phyloP scores from a whole-genome alignment of 2,329 filamentous ascomycete species.

The Teratosphaeriaceae sp. region DNA sequence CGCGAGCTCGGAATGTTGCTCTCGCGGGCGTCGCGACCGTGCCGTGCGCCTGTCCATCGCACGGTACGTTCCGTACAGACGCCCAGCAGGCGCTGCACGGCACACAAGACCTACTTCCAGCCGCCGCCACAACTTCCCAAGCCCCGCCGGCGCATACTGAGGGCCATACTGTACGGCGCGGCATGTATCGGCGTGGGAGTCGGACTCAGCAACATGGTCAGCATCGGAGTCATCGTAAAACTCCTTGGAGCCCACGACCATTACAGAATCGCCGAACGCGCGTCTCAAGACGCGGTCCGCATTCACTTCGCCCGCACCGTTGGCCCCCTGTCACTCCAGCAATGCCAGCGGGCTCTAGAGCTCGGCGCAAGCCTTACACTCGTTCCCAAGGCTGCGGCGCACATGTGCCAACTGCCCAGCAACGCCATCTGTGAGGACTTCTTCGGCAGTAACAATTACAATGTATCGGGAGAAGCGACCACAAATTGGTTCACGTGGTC shows the following conservation, averaged over 20 bases:
- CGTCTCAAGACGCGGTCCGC: conserved; percentile 11
- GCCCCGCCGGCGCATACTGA: conserved; percentile 14
- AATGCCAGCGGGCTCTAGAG: conserved; percentile 17
- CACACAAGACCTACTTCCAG: conserved; percentile 28
- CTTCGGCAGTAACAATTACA: conserved; percentile 11
- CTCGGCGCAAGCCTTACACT: conserved; percentile 17
- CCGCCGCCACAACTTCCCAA: conserved; percentile 18
- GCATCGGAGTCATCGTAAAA: conserved; percentile 8
- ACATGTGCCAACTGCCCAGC: conserved; percentile 20
- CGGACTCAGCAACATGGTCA: no score
- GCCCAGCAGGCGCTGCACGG: conserved; percentile 10
- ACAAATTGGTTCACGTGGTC: conserved; percentile 30
- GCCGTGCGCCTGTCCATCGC: conserved; percentile 3
- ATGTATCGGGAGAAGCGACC: conserved; percentile 14
- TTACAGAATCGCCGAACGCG: conserved; percentile 8
- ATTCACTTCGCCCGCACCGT: conserved; percentile 12
- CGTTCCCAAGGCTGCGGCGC: conserved; percentile 18
- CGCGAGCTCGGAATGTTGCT: no score
- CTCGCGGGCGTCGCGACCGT: background rate
- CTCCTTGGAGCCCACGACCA: no score
- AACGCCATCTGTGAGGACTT: conserved; percentile 28
- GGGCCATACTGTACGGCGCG: conserved; percentile 16
- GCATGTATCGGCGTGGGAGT: conserved; percentile 17
- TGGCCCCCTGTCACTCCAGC: conserved; percentile 16
- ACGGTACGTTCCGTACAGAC: conserved; percentile 16